A percentile compares a stretch with the other conserved stretches of the same genome.
Evolutionary conservation across 805 yeast species (phyloP).

Genomic region (Teunomyces aglyptinius): DNA sequence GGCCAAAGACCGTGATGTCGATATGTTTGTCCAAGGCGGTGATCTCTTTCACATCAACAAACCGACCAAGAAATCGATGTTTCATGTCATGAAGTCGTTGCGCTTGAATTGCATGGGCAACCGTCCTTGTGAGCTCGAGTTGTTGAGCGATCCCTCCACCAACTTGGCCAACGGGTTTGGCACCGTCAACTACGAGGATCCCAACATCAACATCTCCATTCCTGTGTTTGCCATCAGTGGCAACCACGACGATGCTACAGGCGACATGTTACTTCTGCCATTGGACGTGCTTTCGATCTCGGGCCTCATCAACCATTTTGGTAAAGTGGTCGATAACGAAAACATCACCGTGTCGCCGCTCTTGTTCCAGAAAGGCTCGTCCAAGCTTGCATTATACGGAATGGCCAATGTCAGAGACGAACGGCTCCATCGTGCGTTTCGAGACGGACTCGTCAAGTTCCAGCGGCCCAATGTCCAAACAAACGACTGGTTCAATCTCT

Average conservation of each 20-base stretch:
- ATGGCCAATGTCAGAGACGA: slow-evolving; percentile 88
- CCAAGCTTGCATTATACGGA: slow-evolving; percentile 85
- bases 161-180: slow-evolving; percentile 63
- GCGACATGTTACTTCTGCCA: slow-evolving; percentile 78
- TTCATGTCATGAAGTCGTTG: slow-evolving; percentile 72
- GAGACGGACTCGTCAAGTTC: slow-evolving; percentile 77
- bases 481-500: slow-evolving; percentile 76
- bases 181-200: slow-evolving; percentile 84
- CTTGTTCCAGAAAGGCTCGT: slow-evolving; percentile 75
- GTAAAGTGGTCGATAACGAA: slow-evolving; percentile 74
- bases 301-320: slow-evolving; percentile 88
- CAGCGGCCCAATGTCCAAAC: slow-evolving; percentile 59
- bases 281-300: slow-evolving; percentile 78
- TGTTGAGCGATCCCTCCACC: slow-evolving; percentile 72
- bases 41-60: slow-evolving; percentile 89
- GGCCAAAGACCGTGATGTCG: slow-evolving; percentile 70
- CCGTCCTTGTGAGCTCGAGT: slow-evolving; percentile 79
- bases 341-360: slow-evolving; percentile 72
- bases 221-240: slow-evolving; percentile 94
- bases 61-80: slow-evolving; percentile 83
- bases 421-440: slow-evolving; percentile 74
- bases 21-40: slow-evolving; percentile 89
- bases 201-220: slow-evolving; percentile 80
- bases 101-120: slow-evolving; percentile 78
- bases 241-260: slow-evolving; percentile 95